Evolutionary conservation across 1,139 yeast species (phyloP), one percentile per base, ranked within the genome.

Genomic region (Candida frijolesensis): DNA sequence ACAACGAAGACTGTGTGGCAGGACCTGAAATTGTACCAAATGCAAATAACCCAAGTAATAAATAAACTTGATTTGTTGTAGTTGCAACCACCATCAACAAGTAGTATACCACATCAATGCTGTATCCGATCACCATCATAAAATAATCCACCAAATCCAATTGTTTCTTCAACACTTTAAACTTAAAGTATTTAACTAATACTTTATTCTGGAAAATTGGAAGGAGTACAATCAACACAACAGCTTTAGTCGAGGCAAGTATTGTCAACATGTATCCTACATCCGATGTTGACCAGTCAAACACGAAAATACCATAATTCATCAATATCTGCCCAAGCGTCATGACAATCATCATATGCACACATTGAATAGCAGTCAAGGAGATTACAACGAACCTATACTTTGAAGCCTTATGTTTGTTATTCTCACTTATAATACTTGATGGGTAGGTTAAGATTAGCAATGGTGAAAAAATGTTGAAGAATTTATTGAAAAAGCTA

Each of bases 221-320:
- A 3, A 74, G 62, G 2, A 73, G 7, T 6, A 71, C 55, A 3
- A 73, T 60, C 53, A 74, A 63, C 0, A 62, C 61, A 4, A 70
- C 16, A 0, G 76, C 74, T 47, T 67, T 59, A 5, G 79, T 61
- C 1, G 80, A 57, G 46, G 89, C 86, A 0, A 78, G 56, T 1
- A 78, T 51, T 0, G 92, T 81, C 50, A 87, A 64, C 52, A 81
- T 74, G 54, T 78, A 75, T 4, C 92, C 89, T 34, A 85, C 65
- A 40, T 78, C 79, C 4, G 73, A 76, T 12, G 89, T 75, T 3
- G 71, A 70, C 89, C 94, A 86, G 14, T 76, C 60, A 63, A 83
- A 87, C 43, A 61, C 63, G 59, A 74, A 80, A 34, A 85, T 80
- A 0, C 86, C 80, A 59, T 82, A 88, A 34, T 89, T 66, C 2